phyloP scores from a whole-genome alignment of 768 basidiomycete genomes.

The Mycena amicta region DNA sequence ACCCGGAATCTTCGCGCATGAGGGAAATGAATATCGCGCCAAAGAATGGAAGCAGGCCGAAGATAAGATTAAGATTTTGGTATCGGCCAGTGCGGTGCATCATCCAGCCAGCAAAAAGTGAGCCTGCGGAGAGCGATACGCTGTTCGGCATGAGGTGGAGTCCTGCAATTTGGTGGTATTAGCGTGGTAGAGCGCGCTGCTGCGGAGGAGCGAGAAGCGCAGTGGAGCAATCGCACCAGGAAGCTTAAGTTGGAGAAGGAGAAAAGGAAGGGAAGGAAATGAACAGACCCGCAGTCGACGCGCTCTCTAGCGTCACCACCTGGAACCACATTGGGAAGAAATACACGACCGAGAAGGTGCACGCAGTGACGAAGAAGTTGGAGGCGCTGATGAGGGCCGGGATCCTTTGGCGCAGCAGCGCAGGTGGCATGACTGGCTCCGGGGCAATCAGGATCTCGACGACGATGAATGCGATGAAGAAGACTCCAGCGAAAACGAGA shows the following conservation, averaged over 20 bases:
- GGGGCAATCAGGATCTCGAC: slow-evolving; percentile 65
- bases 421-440: slow-evolving; percentile 75
- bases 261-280: not conserved
- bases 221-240: too few relatives aligned
- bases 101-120: slow-evolving; percentile 71
- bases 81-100: slow-evolving; percentile 69
- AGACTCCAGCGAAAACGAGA: slow-evolving; percentile 44
- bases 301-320: slow-evolving; percentile 69
- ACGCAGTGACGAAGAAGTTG: slow-evolving; percentile 75
- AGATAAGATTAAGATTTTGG: slow-evolving; percentile 59
- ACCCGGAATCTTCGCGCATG: slow-evolving; percentile 37
- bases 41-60: slow-evolving; percentile 65
- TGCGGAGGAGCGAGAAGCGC: too few relatives aligned
- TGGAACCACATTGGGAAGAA: slow-evolving; percentile 88
- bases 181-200: too few relatives aligned
- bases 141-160: slow-evolving; percentile 59
- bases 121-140: slow-evolving; percentile 56
- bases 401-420: slow-evolving; percentile 63
- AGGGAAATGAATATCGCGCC: slow-evolving; percentile 50
- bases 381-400: slow-evolving; percentile 73
- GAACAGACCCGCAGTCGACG: slow-evolving; percentile 62
- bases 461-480: slow-evolving; percentile 56
- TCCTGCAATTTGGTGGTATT: too few relatives aligned
- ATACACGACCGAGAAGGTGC: slow-evolving; percentile 78
- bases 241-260: too few relatives aligned